Evolutionary conservation across 1,284 basidiomycete species (phyloP).

Genomic region (Melampsora larici-populina): DNA sequence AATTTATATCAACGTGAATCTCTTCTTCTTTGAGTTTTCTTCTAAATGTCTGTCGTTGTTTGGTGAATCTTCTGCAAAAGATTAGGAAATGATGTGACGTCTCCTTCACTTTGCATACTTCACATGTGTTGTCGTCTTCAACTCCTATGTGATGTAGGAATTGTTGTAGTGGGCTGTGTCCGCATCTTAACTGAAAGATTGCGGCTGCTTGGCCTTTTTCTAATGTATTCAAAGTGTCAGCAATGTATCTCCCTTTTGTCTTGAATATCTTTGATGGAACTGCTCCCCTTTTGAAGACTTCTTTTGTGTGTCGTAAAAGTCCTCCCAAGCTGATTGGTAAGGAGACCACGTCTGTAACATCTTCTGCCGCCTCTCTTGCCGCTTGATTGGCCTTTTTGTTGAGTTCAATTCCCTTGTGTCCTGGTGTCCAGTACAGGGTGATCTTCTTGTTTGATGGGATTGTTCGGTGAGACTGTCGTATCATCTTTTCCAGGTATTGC

Average conservation of each 20-base stretch:
- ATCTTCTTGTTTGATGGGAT: neutral
- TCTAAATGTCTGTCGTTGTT: neutral
- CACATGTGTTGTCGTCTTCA: neutral
- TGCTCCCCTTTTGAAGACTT: neutral
- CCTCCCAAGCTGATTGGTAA: neutral
- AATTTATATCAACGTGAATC: neutral
- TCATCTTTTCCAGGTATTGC: too few relatives aligned
- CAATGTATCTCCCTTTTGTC: neutral
- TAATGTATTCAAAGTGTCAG: neutral
- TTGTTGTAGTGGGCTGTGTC: neutral
- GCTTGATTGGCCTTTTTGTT: neutral
- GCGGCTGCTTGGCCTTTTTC: too few relatives aligned
- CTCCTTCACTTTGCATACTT: neutral
- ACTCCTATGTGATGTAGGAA: neutral
- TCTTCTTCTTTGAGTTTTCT: neutral
- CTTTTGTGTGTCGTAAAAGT: neutral
- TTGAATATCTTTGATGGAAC: neutral
- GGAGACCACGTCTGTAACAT: neutral
- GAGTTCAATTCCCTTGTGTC: too few relatives aligned
- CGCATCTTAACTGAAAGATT: too few relatives aligned
- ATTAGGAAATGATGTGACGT: conserved; percentile 1
- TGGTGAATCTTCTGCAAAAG: neutral
- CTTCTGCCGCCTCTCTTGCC: conserved; percentile 3
- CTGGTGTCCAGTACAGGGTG: neutral
- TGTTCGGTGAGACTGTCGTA: too few relatives aligned